Evolutionary conservation across 441 rosid species (phyloP).

Genomic region (Erodium trifolium): DNA sequence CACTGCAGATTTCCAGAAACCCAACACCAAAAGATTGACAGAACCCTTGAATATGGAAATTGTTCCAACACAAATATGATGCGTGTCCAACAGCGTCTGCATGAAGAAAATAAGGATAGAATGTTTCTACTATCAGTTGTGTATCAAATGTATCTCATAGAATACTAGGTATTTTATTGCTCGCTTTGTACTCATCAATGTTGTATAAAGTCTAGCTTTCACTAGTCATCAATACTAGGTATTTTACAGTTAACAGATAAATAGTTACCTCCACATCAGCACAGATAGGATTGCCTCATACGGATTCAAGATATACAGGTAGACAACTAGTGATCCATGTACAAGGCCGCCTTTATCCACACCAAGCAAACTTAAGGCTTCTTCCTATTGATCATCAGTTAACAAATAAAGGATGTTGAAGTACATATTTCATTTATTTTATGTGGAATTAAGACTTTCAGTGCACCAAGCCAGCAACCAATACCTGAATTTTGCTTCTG

Average conservation of each 20-base stretch:
- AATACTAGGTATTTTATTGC: too few relatives aligned
- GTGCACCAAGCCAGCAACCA: neutral
- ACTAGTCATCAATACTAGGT: too few relatives aligned
- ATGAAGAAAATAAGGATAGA: neutral
- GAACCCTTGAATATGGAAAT: too few relatives aligned
- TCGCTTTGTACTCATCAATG: too few relatives aligned
- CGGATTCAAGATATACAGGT: neutral
- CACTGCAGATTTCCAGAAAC: neutral
- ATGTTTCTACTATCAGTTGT: neutral
- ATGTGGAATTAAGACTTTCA: neutral
- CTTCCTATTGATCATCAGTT: neutral
- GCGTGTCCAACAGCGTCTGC: neutral
- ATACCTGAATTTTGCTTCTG: conserved; percentile 30
- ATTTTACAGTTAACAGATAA: too few relatives aligned
- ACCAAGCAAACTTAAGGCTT: neutral
- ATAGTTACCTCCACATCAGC: neutral
- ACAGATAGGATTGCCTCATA: neutral
- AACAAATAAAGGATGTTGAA: neutral
- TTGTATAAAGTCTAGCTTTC: too few relatives aligned
- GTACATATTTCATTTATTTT: neutral
- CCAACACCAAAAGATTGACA: neutral
- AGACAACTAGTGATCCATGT: neutral
- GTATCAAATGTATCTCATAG: neutral
- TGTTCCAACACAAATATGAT: too few relatives aligned
- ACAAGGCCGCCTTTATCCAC: neutral